These are phyloP conservation scores for Babesia microti DNA, from an alignment of 169 alveolate genomes.

Conservation along the genomic window DNA sequence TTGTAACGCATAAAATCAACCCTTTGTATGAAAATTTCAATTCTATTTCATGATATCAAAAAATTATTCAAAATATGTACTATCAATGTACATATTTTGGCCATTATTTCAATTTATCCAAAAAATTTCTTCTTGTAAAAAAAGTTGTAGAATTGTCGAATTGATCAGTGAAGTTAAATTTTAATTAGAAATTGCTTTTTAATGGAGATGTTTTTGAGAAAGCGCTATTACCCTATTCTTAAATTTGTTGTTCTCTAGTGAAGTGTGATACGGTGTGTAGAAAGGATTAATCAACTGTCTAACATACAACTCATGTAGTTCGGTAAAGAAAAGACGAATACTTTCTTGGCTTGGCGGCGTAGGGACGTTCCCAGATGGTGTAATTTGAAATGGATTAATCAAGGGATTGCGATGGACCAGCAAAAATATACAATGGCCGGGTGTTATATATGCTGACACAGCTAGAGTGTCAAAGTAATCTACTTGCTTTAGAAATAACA, in stretches of 20 bases:
- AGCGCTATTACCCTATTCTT: constrained; percentile 22
- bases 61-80: not conserved
- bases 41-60: too few relatives aligned
- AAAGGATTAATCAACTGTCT: constrained; percentile 58
- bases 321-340: constrained; percentile 61
- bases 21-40: too few relatives aligned
- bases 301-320: constrained; percentile 68
- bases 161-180: constrained; percentile 8
- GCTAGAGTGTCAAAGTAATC: constrained; percentile 69
- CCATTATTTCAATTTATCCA: not conserved
- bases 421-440: constrained; percentile 64
- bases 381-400: too few relatives aligned
- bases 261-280: constrained; percentile 38
- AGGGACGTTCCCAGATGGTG: constrained; percentile 13
- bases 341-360: constrained; percentile 62
- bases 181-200: constrained; percentile 19
- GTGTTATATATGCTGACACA: constrained; percentile 77
- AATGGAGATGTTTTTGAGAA: constrained; percentile 46
- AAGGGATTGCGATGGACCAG: constrained; percentile 58
- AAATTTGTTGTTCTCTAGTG: constrained; percentile 16
- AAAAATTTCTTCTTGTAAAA: not conserved
- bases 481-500: constrained; percentile 64
- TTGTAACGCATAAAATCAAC: too few relatives aligned
- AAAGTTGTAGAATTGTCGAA: not conserved
- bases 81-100: not conserved